Percentiles rank a stretch among this genome's conserved stretches.
phyloP scores from a whole-genome alignment of 106 monocot genomes.

The Cymbidium sinense region DNA sequence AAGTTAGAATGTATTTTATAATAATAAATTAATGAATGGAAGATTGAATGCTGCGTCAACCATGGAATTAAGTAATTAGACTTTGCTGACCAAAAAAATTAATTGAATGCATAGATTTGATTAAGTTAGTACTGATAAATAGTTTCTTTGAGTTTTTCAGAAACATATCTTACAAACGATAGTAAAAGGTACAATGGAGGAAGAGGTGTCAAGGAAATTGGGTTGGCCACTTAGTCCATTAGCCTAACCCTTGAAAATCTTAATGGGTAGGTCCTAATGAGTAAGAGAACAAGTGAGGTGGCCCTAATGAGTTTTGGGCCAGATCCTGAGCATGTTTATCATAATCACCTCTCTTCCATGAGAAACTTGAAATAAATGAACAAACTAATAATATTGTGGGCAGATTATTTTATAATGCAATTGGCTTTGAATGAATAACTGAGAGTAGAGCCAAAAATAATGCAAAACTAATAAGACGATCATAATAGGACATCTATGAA shows the following conservation, averaged over 20 bases:
- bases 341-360: too few species aligned
- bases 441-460: too few species aligned
- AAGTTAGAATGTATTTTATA: background rate
- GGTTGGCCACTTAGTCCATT: background rate
- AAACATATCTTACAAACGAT: background rate
- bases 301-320: background rate
- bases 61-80: background rate
- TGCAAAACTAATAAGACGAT: too few species aligned
- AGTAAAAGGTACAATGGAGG: background rate
- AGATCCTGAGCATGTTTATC: background rate
- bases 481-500: background rate
- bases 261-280: background rate
- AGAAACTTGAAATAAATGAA: too few species aligned
- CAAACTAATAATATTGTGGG: too few species aligned
- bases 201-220: background rate
- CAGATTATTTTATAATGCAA: too few species aligned
- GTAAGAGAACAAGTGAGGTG: too few species aligned
- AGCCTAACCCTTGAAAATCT: background rate
- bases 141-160: background rate
- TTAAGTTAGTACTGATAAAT: background rate
- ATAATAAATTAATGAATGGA: background rate
- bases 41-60: background rate
- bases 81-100: background rate
- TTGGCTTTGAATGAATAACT: too few species aligned
- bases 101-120: background rate